These are phyloP conservation scores for Capsicum rhomboideum DNA, from an alignment of 257 asterid species.

Conservation along the genomic window DNA sequence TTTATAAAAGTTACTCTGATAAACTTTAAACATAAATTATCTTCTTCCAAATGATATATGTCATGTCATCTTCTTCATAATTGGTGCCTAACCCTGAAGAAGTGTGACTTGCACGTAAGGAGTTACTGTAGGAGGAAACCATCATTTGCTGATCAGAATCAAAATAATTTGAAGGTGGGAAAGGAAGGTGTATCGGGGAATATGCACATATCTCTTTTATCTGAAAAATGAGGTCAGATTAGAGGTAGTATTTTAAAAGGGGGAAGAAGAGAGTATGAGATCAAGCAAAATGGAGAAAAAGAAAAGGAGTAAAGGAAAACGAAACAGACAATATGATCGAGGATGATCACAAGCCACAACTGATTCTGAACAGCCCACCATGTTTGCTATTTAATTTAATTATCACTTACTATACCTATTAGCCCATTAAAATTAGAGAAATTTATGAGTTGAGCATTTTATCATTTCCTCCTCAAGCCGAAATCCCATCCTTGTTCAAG, in stretches of 20 bases:
- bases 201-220: neutral
- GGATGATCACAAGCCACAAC: neutral
- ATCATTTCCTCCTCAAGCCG: neutral
- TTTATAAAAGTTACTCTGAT: no score
- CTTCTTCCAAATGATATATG: neutral
- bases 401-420: neutral
- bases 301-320: neutral
- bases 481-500: neutral
- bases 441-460: neutral
- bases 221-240: neutral
- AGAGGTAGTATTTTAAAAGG: neutral
- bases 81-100: neutral
- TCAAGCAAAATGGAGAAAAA: neutral
- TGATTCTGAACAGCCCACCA: neutral
- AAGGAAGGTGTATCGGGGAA: neutral
- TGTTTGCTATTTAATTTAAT: neutral
- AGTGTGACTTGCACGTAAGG: neutral
- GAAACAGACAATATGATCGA: neutral
- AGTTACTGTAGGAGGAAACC: neutral
- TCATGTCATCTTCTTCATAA: neutral
- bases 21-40: neutral
- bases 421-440: neutral
- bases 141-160: neutral
- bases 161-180: neutral
- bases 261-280: neutral